Base-by-base conservation (phyloP, 1,284 basidiomycete genomes). In the Trametes versicolor region DNA sequence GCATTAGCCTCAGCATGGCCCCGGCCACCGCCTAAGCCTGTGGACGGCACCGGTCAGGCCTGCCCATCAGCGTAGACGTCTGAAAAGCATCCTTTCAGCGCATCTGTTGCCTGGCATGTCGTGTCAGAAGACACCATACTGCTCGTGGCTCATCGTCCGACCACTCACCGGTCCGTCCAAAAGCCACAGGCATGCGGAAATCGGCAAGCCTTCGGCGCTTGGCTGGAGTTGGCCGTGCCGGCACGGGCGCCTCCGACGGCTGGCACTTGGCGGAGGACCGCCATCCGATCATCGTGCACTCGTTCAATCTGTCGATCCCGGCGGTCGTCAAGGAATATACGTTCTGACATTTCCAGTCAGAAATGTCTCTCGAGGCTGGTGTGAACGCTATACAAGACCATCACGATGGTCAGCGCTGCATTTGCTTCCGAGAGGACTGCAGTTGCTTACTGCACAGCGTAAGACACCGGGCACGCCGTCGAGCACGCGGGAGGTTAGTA, bases 211-310 rank as follows among this genome's bases (percentile, higher is more conserved):
- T 43, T 43, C 41, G 34, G 60, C 60, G 60, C 60, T 56, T 57
- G 27, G 12, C 12, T 37, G 5, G 29, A 21, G 48, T 39, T 49
- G 34, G 45, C 47, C 52, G 56, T 51, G 50, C 34, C 60, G 58
- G 60, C 27, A 48, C 13, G 25, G 32, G 45, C 51, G 9, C 6
- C 21, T 49, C 41, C 65, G 51, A 10, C 59, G 1, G 12, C 29
- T 36, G 15, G 29, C 29, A 8, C 50, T 51, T 51, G 50, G 50
- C 50, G 17, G 27, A 32, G 27, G 48, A 49, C 57, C 58, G 49
- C 58, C 36, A 60, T 59, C 54, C 56, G 60, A 63, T 63, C 58
- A 66, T 62, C 58, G 60, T 62, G 47, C 57, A 23, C 17, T 47
- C 43, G 21, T 41, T 19, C 27, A 32, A 19, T 51, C 32, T 32